Evolutionary conservation across 345 rosid species (phyloP), one percentile per base, ranked within the genome.

Genomic region (Rhizophora mangle): DNA sequence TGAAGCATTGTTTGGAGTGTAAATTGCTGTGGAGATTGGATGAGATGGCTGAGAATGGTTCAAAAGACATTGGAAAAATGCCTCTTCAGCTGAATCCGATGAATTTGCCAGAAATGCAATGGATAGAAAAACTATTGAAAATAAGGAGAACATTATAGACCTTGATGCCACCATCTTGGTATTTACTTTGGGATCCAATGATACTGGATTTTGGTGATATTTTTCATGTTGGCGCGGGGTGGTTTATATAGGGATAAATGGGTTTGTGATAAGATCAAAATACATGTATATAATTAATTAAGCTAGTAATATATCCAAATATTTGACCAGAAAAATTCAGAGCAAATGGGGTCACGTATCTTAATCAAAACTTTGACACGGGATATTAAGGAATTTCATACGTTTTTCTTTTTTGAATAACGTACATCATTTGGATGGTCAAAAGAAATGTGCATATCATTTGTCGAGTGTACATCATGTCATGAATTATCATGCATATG

Each of bases 1-100:
- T 2, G 81, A 72, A 8, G 76, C 59, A 5, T 65, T 55, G 37
- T 24, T 24, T 0, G 72, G 72, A 4, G 74, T 69, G 81, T 68
- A 78, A 16, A 78, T 60, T 13, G 61, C 69, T 1, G 30, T 1
- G 30, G 78, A 65, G 30, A 69, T 66, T 5, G 74, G 81, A 1
- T 76, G 27, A 11, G 77, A 69, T 11, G 68, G 68, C 2, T 69
- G 68, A n/a, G 74, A 73, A 34, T 65, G 37, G 46, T 20, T 27
- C 16, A 68, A 24, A 51, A 78, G 56, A 58, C 78, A 73, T 34
- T 70, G 57, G 39, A 62, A 20, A 61, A 78, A 69, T 3, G 66
- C 27, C 52, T 53, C 73, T 21, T 56, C 5, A 19, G 21, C 37
- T 58, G 22, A n/a, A 32, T 19, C 26, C 39, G 72, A 58, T 4